These are phyloP conservation scores for Blepharisma stoltei DNA, from an alignment of 73 alveolate species.

Conservation along the genomic window DNA sequence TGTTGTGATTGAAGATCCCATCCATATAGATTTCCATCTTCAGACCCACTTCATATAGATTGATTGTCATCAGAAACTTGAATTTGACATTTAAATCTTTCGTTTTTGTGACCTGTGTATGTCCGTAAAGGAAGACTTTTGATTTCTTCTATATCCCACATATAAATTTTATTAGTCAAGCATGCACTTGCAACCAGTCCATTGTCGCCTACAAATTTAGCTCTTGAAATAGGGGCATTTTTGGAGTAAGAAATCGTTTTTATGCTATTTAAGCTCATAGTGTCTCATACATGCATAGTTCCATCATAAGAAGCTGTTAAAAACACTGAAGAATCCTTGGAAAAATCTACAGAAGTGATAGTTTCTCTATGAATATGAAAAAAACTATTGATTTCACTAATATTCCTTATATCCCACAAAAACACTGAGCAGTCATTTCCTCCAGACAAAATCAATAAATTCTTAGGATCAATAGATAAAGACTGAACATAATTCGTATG, in stretches of 20 bases:
- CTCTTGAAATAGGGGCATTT: constrained; percentile 8
- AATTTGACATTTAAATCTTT: background rate
- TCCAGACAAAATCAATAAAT: constrained; percentile 17
- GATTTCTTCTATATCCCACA: constrained; percentile 7
- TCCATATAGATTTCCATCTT: background rate
- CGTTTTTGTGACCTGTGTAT: constrained; percentile 17
- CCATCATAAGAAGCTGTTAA: constrained; percentile 31
- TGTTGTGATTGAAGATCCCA: background rate
- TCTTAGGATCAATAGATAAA: constrained; percentile 15
- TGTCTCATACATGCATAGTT: constrained; percentile 22
- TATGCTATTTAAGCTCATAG: constrained; percentile 25
- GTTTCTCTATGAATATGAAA: background rate
- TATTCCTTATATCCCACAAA: constrained; percentile 23
- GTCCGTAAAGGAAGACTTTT: constrained; percentile 5
- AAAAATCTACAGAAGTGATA: constrained; percentile 23
- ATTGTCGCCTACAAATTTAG: constrained; percentile 4
- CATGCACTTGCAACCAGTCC: background rate
- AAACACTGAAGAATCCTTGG: constrained; percentile 25
- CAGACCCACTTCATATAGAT: background rate
- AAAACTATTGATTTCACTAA: background rate
- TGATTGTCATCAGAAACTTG: background rate
- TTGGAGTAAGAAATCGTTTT: background rate
- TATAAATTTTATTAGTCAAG: background rate
- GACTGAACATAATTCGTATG: constrained; percentile 26
- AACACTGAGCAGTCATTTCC: constrained; percentile 26